These are phyloP conservation scores for Neurospora sublineolata DNA, from an alignment of 495 filamentous ascomycete species.

Conservation along the genomic window DNA sequence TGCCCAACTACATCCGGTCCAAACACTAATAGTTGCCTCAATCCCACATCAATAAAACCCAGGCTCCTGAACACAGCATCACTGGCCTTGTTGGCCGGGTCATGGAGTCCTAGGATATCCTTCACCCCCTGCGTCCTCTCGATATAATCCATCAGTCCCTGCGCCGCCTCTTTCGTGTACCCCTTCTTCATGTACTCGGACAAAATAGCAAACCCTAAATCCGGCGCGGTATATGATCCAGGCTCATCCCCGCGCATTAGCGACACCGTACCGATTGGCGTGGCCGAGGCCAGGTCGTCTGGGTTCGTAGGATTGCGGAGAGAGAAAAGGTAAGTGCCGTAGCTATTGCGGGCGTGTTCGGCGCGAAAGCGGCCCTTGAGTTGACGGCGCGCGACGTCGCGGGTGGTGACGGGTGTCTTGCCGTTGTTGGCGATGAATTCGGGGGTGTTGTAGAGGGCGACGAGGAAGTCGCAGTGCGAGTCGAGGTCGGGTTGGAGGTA, in stretches of 20 bases:
- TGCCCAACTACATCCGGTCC: conserved; percentile 9
- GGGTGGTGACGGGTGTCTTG: conserved; percentile 12
- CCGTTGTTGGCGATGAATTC: conserved; percentile 18
- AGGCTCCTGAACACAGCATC: conserved; percentile 23
- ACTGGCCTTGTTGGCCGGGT: conserved; percentile 15
- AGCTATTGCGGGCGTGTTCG: conserved; percentile 19
- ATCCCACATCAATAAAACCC: conserved; percentile 21
- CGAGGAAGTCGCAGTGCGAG: conserved; percentile 26
- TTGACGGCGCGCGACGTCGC: conserved; percentile 14
- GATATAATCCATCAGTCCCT: conserved; percentile 20
- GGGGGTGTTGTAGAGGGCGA: conserved; percentile 26
- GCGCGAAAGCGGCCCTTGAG: conserved; percentile 11
- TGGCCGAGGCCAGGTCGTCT: background rate
- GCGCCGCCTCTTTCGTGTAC: conserved; percentile 28
- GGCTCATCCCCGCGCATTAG: conserved; percentile 21
- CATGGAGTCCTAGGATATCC: conserved; percentile 15
- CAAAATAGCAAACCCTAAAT: conserved; percentile 27
- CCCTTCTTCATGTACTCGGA: conserved; percentile 24
- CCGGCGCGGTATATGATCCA: conserved; percentile 17
- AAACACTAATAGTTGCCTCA: conserved; percentile 20
- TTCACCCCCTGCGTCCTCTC: conserved; percentile 11
- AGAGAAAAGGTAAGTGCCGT: conserved; percentile 23
- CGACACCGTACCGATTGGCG: conserved; percentile 18
- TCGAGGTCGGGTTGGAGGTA: conserved; percentile 18
- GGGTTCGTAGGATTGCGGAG: background rate